These are phyloP conservation scores for Arabidopsis hybrid DNA, from an alignment of 441 rosid genomes.

Conservation along the genomic window DNA sequence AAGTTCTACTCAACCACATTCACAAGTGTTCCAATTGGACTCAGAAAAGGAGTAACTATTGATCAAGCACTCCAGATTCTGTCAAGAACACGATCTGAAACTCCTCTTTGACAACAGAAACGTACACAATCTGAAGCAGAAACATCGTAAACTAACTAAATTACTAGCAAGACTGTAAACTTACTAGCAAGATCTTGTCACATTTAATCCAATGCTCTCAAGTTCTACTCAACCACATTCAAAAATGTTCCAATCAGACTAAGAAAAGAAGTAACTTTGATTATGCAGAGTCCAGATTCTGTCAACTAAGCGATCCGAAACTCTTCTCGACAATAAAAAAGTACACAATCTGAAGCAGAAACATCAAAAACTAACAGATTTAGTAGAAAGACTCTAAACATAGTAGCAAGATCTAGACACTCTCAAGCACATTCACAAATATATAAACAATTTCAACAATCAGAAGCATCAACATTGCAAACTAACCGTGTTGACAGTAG, in stretches of 20 bases:
- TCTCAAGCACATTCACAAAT: background rate
- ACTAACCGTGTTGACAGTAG: slow-evolving; percentile 68
- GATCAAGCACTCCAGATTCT: background rate
- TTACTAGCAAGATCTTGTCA: background rate
- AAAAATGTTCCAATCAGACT: background rate
- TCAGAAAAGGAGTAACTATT: background rate
- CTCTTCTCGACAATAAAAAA: background rate
- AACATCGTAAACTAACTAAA: background rate
- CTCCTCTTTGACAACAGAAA: background rate
- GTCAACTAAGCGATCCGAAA: background rate
- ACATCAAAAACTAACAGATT: background rate
- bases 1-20: background rate
- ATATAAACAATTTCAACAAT: background rate
- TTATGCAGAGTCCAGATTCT: background rate
- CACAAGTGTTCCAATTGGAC: background rate
- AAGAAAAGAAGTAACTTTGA: background rate
- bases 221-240: background rate
- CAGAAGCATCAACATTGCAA: background rate
- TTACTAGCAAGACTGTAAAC: background rate
- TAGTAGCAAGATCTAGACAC: background rate
- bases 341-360: background rate
- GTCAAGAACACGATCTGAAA: background rate
- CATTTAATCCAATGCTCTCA: background rate
- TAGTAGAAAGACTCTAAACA: background rate
- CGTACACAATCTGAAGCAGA: background rate